A percentile compares a stretch with the other conserved stretches of the same genome.
These are phyloP conservation scores for Beauveria medogensis DNA, from an alignment of 2,329 filamentous ascomycete genomes.

Conservation along the genomic window DNA sequence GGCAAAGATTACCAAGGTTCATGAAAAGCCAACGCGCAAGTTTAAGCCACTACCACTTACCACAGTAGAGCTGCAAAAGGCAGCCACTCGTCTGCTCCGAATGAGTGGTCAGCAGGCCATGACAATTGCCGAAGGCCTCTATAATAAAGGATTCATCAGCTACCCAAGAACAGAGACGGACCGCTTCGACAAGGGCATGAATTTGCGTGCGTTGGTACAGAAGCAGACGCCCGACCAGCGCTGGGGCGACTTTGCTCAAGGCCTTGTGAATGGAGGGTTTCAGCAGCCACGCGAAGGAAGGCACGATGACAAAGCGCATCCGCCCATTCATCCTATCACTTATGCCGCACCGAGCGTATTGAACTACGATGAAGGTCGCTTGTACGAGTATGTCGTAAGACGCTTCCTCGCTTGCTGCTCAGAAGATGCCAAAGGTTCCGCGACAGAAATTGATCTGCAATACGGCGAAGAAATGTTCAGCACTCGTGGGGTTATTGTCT, in stretches of 20 bases:
- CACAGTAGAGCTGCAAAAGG: constrained; percentile 94
- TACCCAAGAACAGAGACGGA: constrained; percentile 97
- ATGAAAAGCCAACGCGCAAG: constrained; percentile 86
- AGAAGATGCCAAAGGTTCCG: constrained; percentile 80
- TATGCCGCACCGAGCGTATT: constrained; percentile 61
- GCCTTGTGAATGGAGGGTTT: constrained; percentile 67
- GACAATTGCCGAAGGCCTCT: constrained; percentile 77
- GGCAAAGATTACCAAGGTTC: constrained; percentile 75
- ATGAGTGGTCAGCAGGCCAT: constrained; percentile 90
- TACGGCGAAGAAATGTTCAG: constrained; percentile 80
- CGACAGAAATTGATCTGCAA: constrained; percentile 74
- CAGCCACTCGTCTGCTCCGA: constrained; percentile 79
- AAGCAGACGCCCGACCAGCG: constrained; percentile 70
- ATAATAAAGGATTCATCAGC: constrained; percentile 93
- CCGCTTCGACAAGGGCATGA: constrained; percentile 84
- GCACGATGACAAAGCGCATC: constrained; percentile 94
- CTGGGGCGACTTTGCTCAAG: constrained; percentile 78
- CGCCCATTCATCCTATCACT: constrained; percentile 92
- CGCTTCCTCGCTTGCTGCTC: constrained; percentile 94
- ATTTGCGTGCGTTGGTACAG: constrained; percentile 68
- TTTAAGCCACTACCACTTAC: constrained; percentile 91
- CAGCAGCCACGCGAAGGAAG: constrained; percentile 72
- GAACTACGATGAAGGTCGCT: constrained; percentile 58
- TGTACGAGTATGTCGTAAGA: constrained; percentile 89
- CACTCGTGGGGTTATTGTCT: constrained; percentile 73